A percentile compares a stretch with the other conserved stretches of the same genome.
Conservation (phyloP, 2,329 filamentous ascomycete species). For the Diaporthe batatas region DNA sequence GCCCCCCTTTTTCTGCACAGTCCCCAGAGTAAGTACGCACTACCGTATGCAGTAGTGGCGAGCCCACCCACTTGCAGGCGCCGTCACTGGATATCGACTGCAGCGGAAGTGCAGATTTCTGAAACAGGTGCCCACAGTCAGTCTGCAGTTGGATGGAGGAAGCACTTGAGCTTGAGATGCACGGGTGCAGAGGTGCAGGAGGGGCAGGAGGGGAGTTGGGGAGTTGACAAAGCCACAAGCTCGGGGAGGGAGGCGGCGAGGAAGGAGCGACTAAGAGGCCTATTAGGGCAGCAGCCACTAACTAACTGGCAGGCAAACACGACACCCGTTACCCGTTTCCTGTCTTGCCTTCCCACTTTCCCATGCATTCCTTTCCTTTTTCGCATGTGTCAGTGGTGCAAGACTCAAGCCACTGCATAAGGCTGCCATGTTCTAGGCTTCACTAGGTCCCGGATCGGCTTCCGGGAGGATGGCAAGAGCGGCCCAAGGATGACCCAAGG, state of each 20-base stretch:
- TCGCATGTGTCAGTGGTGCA: slow-evolving; percentile 25
- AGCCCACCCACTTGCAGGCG: slow-evolving; percentile 5
- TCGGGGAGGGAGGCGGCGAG: background rate
- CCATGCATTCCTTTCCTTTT: background rate
- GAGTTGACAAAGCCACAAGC: background rate
- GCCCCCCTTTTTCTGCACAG: slow-evolving; percentile 16
- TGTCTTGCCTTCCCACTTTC: background rate
- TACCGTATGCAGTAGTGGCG: slow-evolving; percentile 4
- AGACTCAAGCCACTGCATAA: slow-evolving; percentile 13
- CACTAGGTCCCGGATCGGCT: background rate
- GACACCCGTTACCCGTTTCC: background rate
- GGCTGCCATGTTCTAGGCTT: slow-evolving; percentile 18
- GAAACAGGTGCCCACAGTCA: slow-evolving; percentile 26
- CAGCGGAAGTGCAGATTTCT: background rate
- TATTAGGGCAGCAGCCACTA: background rate
- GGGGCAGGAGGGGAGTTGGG: too few species aligned
- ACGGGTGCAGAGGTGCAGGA: background rate
- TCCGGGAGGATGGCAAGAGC: background rate
- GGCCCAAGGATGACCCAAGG: background rate
- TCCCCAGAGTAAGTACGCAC: background rate
- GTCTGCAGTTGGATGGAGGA: background rate
- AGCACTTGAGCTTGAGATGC: too few species aligned
- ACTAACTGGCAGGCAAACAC: too few species aligned
- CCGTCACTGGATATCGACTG: background rate
- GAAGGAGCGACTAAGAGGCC: background rate